A percentile compares a stretch with the other conserved stretches of the same genome.
Evolutionary conservation across 495 filamentous ascomycete genomes (phyloP).

Genomic region (Xylaria sp.): DNA sequence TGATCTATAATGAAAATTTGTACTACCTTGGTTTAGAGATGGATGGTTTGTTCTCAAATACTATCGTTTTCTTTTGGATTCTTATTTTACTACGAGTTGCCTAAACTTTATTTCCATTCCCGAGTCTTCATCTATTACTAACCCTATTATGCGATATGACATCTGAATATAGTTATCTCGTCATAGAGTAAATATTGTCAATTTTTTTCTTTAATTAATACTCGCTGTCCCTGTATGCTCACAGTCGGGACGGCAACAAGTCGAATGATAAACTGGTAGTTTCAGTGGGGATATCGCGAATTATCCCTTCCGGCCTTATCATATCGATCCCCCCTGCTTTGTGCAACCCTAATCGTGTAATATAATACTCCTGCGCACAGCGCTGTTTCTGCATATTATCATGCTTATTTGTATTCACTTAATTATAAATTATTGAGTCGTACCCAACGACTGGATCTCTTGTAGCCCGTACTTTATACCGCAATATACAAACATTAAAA

Average conservation of each 20-base stretch:
- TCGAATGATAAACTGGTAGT: background rate
- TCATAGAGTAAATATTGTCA: background rate
- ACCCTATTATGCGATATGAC: background rate
- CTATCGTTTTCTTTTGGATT: background rate
- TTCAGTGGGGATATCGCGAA: background rate
- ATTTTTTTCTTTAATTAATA: background rate
- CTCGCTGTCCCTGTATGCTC: background rate
- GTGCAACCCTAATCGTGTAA: background rate
- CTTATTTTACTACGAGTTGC: background rate
- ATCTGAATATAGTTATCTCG: background rate
- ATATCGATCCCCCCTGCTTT: background rate
- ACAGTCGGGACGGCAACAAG: background rate
- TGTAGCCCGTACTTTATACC: background rate
- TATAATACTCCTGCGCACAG: background rate
- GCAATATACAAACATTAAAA: too few species aligned
- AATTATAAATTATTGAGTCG: background rate
- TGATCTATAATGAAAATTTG: background rate
- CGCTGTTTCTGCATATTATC: background rate
- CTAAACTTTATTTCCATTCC: background rate
- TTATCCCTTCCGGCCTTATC: background rate
- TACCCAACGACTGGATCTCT: background rate
- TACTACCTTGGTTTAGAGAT: background rate
- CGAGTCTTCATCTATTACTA: background rate
- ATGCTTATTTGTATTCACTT: background rate
- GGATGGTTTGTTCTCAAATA: background rate